Percentiles rank a stretch among this genome's conserved stretches.
These are phyloP conservation scores for Psidium guajava DNA, from an alignment of 345 rosid species.

Conservation along the genomic window DNA sequence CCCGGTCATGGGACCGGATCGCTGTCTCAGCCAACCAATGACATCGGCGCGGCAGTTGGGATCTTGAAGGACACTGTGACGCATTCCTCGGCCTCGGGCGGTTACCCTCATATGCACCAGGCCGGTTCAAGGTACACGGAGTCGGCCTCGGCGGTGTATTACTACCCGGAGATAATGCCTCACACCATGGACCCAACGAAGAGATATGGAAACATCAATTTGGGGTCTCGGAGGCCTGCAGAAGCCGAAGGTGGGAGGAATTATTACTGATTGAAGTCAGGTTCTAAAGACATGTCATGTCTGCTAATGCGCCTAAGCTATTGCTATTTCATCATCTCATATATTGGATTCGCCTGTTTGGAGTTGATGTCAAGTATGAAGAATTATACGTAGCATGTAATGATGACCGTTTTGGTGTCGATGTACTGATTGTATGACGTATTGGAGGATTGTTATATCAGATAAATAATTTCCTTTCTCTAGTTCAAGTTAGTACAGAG, in stretches of 20 bases:
- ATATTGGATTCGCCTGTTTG: neutral
- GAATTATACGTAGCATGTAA: neutral
- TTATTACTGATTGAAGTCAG: neutral
- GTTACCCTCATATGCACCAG: neutral
- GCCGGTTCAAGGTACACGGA: neutral
- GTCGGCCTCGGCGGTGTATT: neutral
- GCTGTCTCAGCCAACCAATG: neutral
- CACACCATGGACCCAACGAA: neutral
- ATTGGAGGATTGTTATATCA: neutral
- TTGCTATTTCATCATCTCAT: neutral
- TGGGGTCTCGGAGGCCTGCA: neutral
- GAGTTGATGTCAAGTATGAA: neutral
- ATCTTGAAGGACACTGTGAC: neutral
- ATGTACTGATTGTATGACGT: neutral
- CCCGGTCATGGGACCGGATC: neutral
- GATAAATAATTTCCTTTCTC: neutral
- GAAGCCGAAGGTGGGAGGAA: neutral
- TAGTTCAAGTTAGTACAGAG: neutral
- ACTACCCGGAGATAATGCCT: neutral
- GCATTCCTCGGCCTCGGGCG: neutral
- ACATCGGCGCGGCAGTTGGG: neutral
- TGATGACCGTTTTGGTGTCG: neutral
- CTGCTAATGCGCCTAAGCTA: neutral
- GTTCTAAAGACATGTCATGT: neutral
- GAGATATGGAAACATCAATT: neutral